A percentile compares a stretch with the other conserved stretches of the same genome.
Conservation (phyloP, 2,329 filamentous ascomycete genomes). For the Trichoderma aggressivum region DNA sequence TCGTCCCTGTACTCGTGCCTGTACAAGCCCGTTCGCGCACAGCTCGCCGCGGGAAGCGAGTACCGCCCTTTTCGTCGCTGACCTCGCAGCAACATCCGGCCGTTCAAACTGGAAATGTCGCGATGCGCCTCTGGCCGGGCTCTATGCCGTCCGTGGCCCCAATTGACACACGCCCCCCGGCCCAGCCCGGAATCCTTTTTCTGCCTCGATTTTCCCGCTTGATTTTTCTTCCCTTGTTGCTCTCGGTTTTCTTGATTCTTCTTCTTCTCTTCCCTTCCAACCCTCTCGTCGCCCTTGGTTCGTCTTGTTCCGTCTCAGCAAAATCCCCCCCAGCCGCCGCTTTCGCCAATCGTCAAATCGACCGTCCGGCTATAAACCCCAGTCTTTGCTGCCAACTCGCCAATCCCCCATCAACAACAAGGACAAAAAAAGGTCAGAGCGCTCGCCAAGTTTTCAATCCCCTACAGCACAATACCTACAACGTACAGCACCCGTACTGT, state of each 20-base stretch:
- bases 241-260: slow-evolving; percentile 3
- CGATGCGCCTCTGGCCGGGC: not conserved
- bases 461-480: too few species aligned
- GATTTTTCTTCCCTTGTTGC: not conserved
- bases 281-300: slow-evolving; percentile 14
- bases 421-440: slow-evolving; percentile 15
- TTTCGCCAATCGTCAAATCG: slow-evolving; percentile 14
- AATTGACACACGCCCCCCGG: not conserved
- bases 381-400: not conserved
- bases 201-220: not conserved
- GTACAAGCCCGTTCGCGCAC: not conserved
- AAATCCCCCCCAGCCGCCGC: not conserved
- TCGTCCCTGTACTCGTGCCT: not conserved
- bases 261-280: not conserved
- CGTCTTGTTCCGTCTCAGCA: slow-evolving; percentile 4
- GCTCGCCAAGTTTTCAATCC: not conserved
- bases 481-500: not conserved
- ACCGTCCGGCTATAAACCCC: slow-evolving; percentile 7
- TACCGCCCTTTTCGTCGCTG: not conserved
- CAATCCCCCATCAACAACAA: not conserved
- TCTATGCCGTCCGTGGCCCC: not conserved
- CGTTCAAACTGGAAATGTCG: not conserved
- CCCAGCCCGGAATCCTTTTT: slow-evolving; percentile 13
- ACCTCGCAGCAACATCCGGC: not conserved
- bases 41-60: slow-evolving; percentile 4